Base-by-base conservation (phyloP, 2,329 filamentous ascomycete species). In the Colletotrichum lupini region DNA sequence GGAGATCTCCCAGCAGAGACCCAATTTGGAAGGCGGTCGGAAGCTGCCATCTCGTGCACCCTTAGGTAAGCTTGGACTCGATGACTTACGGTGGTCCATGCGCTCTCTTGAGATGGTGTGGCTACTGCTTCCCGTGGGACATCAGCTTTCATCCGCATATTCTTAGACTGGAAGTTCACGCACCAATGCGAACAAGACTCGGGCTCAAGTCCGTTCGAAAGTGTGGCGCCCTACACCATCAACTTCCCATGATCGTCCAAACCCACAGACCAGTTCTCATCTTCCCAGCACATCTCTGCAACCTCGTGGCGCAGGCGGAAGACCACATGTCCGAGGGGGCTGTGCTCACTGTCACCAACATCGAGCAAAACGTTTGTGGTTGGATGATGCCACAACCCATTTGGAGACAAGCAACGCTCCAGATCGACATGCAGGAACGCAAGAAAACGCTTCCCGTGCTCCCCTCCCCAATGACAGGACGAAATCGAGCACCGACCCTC, bases 1-100 rank as follows among this genome's bases (percentile, higher is more conserved):
- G 70, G 66, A 65, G 66, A 70, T 61, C 53, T 70, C 32, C 46
- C 53, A 26, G 22, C 12, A 32, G 6, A 14, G 24, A 24, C 67
- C 58, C 2, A 11, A 26, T 62, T 19, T 2, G 60, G 74, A 30
- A 75, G 55, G 74, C 74, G 74, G 74, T 75, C 32, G 28, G 6
- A 0, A 42, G n/a, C 24, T 22, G 24, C 12, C n/a, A 19, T 8
- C 8, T 5, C 12, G 2, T 35, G 14, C 37, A 35, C 32, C 32
- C 14, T 57, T 63, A 68, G 19, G 28, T 57, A 52, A 24, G 28
- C 19, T 49, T 22, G 3, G n/a, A 19, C 5, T 30, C 7, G 11
- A 19, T 32, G 49, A 9, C 30, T 24, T 24, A 19, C 12, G 6
- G 4, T n/a, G 2, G 7, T 24, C 42, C 22, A 59, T 26, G 16